Conservation (phyloP, 1,139 yeast species). For the Blastobotrys raffinosifermentans region DNA sequence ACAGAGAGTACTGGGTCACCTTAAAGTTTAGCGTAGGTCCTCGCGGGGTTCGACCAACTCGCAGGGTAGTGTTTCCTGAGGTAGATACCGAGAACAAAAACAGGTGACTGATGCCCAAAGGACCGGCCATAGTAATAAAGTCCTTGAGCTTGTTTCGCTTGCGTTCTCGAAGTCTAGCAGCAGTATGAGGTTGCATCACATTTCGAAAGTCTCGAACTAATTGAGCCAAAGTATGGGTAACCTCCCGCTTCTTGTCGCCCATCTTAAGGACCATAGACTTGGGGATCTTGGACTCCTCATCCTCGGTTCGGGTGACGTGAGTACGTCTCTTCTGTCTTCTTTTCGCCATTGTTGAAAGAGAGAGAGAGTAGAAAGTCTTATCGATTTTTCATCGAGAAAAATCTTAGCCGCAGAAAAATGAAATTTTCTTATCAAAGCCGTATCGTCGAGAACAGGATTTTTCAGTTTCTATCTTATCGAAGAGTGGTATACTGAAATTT, state of each 20-base stretch:
- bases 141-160: constrained; percentile 83
- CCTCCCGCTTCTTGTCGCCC: constrained; percentile 59
- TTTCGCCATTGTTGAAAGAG: too few species aligned
- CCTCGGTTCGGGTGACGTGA: constrained; percentile 61
- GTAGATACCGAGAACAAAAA: constrained; percentile 78
- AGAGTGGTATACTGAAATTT: neutral
- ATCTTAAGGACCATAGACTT: constrained; percentile 88
- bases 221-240: constrained; percentile 76
- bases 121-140: constrained; percentile 95
- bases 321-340: constrained; percentile 78
- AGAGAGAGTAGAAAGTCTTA: constrained; percentile 2
- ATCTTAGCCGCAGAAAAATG: constrained; percentile 4
- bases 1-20: constrained; percentile 68
- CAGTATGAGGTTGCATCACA: constrained; percentile 96
- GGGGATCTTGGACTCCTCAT: constrained; percentile 70
- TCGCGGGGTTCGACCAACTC: constrained; percentile 82
- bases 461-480: too few species aligned
- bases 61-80: constrained; percentile 72
- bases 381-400: constrained; percentile 5
- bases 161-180: constrained; percentile 78
- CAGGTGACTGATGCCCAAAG: constrained; percentile 85
- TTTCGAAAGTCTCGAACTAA: constrained; percentile 81
- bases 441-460: too few species aligned
- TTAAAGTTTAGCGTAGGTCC: constrained; percentile 92
- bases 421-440: too few species aligned